Evolutionary conservation across 1,284 basidiomycete species (phyloP), one percentile per base, ranked within the genome.

Genomic region (Singerocomus rubriflavus): DNA sequence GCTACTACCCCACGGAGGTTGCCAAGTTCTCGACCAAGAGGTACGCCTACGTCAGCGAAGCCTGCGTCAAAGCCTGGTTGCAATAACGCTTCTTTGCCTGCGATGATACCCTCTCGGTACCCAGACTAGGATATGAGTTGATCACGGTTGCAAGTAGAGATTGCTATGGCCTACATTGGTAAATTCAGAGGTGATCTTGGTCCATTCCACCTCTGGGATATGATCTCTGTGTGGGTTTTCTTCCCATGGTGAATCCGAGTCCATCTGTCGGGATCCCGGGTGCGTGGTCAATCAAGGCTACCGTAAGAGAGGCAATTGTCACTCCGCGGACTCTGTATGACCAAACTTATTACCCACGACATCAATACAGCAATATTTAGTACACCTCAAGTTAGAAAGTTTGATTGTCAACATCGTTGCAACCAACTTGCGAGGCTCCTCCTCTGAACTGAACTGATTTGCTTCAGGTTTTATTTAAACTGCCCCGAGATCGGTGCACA

Each of bases 31-130:
- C 82, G 80, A 3, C 92, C 92, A 14, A 90, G 68, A 0, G 88
- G 88, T 2, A 78, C 84, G 21, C 91, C 91, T 17, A 84, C 74
- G 29, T 69, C 61, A 5, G 83, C 84, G 59, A 89, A 94, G 14
- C 88, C 91, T 14, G 75, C 72, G 64, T 95, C 88, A 60, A 94
- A 94, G 1, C 91, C 91, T 53, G 80, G 72, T 59, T 95, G 91
- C 0, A 93, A 74, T 10, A 82, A 81, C 2, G 77, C 74, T 67
- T 92, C 87, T 66, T 94, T 94, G 10, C 92, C 91, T 4, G 84
- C 82, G 0, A 83, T 88, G 57, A 94, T 92, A 26, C 91, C 92
- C 68, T 93, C 91, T 14, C 91, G 82, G 61, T 93, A 94, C 2
- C 92, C 92, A 17, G 81, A 80, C 92, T 94, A 46, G 39, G 34